A percentile compares a stretch with the other conserved stretches of the same genome.
These are phyloP conservation scores for Aspergillus brunneoviolaceus DNA, from an alignment of 2,329 filamentous ascomycete genomes.

Conservation along the genomic window DNA sequence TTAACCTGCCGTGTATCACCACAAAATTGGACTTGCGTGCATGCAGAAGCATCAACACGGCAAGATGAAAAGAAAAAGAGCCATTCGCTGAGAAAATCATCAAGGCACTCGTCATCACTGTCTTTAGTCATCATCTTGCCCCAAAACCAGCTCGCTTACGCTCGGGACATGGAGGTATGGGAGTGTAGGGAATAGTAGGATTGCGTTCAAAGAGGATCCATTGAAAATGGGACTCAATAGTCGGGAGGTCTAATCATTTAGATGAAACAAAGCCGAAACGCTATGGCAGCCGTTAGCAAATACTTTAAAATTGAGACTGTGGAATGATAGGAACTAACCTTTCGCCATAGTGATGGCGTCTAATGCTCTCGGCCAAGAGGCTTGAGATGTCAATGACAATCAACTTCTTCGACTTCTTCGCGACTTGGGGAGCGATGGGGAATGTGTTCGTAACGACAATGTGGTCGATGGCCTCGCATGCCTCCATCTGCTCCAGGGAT, in stretches of 20 bases:
- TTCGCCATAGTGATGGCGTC: conserved; percentile 95
- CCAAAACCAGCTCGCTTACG: conserved; percentile 7
- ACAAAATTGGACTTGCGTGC: conserved; percentile 1
- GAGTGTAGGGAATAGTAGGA: background rate
- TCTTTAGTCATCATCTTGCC: conserved; percentile 25
- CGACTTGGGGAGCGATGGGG: conserved; percentile 76
- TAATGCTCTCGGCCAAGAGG: conserved; percentile 85
- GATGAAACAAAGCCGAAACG: conserved; percentile 61
- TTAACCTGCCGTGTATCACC: conserved; percentile 4
- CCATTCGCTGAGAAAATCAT: conserved; percentile 20
- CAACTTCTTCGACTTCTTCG: conserved; percentile 73
- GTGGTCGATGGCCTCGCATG: conserved; percentile 87
- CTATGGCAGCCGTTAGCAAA: conserved; percentile 32
- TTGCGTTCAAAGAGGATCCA: conserved; percentile 8
- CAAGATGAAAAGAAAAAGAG: background rate
- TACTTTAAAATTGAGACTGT: conserved; percentile 12
- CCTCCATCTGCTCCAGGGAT: conserved; percentile 83
- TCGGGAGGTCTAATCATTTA: conserved; percentile 48
- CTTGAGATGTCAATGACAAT: conserved; percentile 86
- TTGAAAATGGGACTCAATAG: background rate
- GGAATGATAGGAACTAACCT: conserved; percentile 61
- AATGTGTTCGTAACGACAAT: conserved; percentile 98
- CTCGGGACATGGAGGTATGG: conserved; percentile 8
- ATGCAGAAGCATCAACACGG: background rate
- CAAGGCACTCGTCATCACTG: conserved; percentile 22